Evolutionary conservation across 2,329 filamentous ascomycete genomes (phyloP), one percentile per base, ranked within the genome.

Genomic region (Paramyrothecium sp.): DNA sequence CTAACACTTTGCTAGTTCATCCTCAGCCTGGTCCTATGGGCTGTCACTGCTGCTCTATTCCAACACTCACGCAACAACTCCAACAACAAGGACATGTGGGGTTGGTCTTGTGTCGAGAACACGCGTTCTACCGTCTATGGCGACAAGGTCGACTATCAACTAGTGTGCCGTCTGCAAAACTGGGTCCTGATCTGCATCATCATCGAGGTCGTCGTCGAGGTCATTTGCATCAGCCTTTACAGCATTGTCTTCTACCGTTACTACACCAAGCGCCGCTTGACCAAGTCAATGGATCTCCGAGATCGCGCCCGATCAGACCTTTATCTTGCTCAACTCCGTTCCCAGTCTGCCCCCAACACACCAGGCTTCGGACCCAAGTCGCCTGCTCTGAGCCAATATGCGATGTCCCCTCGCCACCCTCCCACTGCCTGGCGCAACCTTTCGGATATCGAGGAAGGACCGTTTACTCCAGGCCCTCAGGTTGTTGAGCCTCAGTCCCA

Each of bases 161-260:
- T 99, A 53, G 84, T 98, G 64, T 99, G 95, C 80, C 89, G 94
- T 67, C 86, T 99, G 68, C 78, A 97, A 59, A 95, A 96, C 78
- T 99, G 95, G 95, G 85, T 89, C 46, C 83, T 99, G 61, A 90
- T 99, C 72, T 99, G 95, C 83, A 93, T 93, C 77, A 89, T 99
- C 71, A 98, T 99, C 73, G 95, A 99, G 76, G 83, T 99, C 64
- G 90, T 97, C 60, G 84, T 99, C 67, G 95, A 98, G 71, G 85
- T 91, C 64, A 89, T 98, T 70, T 92, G 90, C 70, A 96, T 99
- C 73, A 81, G 87, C 55, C 91, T 99, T 69, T 99, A 99, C 82
- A 92, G 86, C 69, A 84, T 97, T 70, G 88, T 97, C 73, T 97
- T 98, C 81, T 98, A 96, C 83, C 90, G 95, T 67, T 96, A 96